Base-by-base conservation (phyloP, 805 yeast genomes). In the Metschnikowia shivogae region DNA sequence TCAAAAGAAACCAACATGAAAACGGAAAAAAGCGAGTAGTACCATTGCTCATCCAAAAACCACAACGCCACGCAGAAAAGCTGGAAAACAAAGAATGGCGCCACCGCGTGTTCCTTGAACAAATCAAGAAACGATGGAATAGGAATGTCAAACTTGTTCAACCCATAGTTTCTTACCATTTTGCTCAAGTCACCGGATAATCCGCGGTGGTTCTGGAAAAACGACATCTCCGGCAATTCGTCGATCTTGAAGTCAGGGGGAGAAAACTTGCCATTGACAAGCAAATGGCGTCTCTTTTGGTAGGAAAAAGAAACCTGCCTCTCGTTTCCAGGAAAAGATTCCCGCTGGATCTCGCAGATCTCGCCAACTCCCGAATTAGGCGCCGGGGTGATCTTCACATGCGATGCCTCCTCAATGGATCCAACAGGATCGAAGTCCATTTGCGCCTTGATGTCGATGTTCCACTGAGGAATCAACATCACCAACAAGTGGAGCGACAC, bases 21-120 rank as follows among this genome's bases (percentile, higher is more conserved):
- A 55, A 92, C 73, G 27, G 95, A 86, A 68, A 93, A 89, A 47
- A 93, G 70, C 4, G 98, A 89, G 62, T 86, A 86, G 67, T 90
- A 90, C 98, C 98, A 93, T 72, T 86, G 84, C 56, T 92, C 97
- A 68, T 93, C 98, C 80, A 93, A 79, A 60, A 88, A 78, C 97
- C 98, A 93, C 50, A 93, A 73, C 4, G 92, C 95, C 47, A 92
- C 95, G 62, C 97, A 90, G 64, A 93, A 93, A 46, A 93, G 76
- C 72, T 93, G 99, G 73, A 93, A 93, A 22, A 93, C 96, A 58
- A 93, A 93, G 64, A 93, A 88, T 10, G 99, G 99, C 11, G 99
- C 98, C 33, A 93, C 90, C 9, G 98, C 98, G 63, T 93, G 99
- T 67, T 93, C 98, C 61, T 88, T 84, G 73, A 93, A 93, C 58